Conservation (phyloP, 148 eudicot species). For the Vaccinium corymbosum region DNA sequence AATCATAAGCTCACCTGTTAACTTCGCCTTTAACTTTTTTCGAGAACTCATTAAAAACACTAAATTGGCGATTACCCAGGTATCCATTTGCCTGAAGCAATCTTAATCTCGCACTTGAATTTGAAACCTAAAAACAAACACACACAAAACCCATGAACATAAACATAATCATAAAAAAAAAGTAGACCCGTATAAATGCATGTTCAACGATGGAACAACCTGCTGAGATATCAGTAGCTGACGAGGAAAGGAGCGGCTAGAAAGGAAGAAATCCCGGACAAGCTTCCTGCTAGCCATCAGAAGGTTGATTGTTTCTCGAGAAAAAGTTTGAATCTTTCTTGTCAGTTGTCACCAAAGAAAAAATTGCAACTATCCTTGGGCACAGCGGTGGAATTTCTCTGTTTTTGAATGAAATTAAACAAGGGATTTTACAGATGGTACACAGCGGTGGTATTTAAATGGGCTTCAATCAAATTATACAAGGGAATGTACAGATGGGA, state of each 20-base stretch:
- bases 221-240: constrained; percentile 24
- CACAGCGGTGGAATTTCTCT: not conserved
- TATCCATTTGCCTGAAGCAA: constrained; percentile 32
- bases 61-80: constrained; percentile 51
- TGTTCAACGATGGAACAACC: constrained; percentile 21
- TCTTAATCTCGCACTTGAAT: constrained; percentile 34
- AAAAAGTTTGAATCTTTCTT: not conserved
- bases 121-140: constrained; percentile 16
- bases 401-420: not conserved
- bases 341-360: not conserved
- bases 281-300: constrained; percentile 43
- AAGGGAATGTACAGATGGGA: not conserved
- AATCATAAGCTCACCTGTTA: constrained; percentile 30
- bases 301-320: not conserved
- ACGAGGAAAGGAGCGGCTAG: constrained; percentile 22
- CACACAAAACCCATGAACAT: not conserved
- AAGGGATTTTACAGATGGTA: not conserved
- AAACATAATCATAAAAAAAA: not conserved
- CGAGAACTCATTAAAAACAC: constrained; percentile 83
- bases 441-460: too few relatives aligned
- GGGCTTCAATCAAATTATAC: too few relatives aligned
- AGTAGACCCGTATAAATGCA: not conserved
- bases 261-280: constrained; percentile 34
- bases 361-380: not conserved
- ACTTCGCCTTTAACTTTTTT: constrained; percentile 78